phyloP scores from a whole-genome alignment of 1,139 yeast genomes.

The Geotrichum citri-aurantii region DNA sequence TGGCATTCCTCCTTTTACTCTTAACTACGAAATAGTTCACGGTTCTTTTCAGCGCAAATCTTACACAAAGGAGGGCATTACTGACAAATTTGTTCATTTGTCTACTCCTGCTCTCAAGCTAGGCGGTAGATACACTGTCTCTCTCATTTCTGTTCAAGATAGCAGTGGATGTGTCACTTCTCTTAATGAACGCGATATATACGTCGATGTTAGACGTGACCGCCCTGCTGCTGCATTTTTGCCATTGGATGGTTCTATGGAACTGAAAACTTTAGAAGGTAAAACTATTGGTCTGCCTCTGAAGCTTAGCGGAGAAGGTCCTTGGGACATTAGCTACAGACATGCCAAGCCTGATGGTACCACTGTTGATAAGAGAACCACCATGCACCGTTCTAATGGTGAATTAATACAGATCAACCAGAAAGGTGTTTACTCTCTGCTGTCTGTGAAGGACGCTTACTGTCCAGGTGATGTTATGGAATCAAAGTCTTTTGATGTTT shows the following conservation, averaged over 20 bases:
- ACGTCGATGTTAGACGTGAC: conserved; percentile 58
- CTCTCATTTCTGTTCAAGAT: conserved; percentile 62
- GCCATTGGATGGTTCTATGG: conserved; percentile 34
- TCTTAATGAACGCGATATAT: conserved; percentile 53
- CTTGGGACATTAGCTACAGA: conserved; percentile 44
- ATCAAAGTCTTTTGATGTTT: conserved; percentile 23
- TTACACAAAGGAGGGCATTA: conserved; percentile 43
- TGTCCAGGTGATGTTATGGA: conserved; percentile 57
- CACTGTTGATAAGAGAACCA: neutral
- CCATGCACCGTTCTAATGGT: conserved; percentile 25
- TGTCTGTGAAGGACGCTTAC: conserved; percentile 55
- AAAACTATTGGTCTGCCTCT: conserved; percentile 54
- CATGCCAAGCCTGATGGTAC: conserved; percentile 20
- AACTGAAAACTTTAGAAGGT: conserved; percentile 46
- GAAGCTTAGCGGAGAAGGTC: conserved; percentile 46
- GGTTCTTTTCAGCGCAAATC: conserved; percentile 44
- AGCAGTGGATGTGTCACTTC: conserved; percentile 68
- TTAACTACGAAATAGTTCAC: conserved; percentile 61
- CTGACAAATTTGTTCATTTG: conserved; percentile 40
- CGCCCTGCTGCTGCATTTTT: conserved; percentile 53
- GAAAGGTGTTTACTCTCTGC: conserved; percentile 59
- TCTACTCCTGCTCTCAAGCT: conserved; percentile 48
- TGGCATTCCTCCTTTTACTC: conserved; percentile 74
- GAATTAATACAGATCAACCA: conserved; percentile 41
- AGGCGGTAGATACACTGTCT: conserved; percentile 68